Percentiles rank a stretch among this genome's conserved stretches.
These are phyloP conservation scores for Lasiodiplodia theobromae DNA, from an alignment of 2,329 filamentous ascomycete species.

Conservation along the genomic window DNA sequence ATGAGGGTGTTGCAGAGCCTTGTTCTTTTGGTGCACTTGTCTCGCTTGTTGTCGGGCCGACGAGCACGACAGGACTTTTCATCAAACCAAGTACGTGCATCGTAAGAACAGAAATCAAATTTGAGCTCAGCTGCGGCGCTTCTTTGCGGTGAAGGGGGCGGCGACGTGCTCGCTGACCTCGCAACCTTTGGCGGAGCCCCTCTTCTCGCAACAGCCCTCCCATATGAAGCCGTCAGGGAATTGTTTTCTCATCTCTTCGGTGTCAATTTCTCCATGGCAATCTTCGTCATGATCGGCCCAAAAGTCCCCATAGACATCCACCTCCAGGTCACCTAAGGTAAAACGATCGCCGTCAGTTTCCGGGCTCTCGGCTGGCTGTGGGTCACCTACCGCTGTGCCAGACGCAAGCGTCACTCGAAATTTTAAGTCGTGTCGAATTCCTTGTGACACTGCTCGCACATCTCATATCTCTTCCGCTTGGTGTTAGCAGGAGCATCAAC, in stretches of 20 bases:
- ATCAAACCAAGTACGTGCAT: neutral
- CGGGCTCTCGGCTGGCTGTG: neutral
- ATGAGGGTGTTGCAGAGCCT: neutral
- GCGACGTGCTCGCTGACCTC: constrained; percentile 24
- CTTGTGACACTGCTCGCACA: neutral
- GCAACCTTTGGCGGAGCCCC: constrained; percentile 32
- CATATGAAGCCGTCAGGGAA: constrained; percentile 41
- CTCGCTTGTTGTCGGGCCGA: constrained; percentile 14
- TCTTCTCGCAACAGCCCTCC: constrained; percentile 38
- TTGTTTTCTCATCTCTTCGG: constrained; percentile 34
- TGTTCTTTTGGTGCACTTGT: constrained; percentile 3
- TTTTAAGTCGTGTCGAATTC: constrained; percentile 8
- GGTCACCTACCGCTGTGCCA: constrained; percentile 21
- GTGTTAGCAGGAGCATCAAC: neutral
- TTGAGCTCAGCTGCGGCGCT: neutral
- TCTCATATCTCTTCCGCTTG: constrained; percentile 1
- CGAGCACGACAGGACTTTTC: neutral
- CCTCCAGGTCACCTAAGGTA: constrained; percentile 36
- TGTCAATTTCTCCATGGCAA: constrained; percentile 40
- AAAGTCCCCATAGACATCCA: constrained; percentile 34
- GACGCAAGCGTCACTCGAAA: neutral
- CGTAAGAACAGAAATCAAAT: neutral
- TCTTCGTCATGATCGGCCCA: constrained; percentile 43
- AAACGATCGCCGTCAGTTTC: neutral
- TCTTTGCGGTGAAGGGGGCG: neutral